Percentiles rank a stretch among this genome's conserved stretches.
Conservation (phyloP, 2,329 filamentous ascomycete genomes). For the Fusarium papillatum region DNA sequence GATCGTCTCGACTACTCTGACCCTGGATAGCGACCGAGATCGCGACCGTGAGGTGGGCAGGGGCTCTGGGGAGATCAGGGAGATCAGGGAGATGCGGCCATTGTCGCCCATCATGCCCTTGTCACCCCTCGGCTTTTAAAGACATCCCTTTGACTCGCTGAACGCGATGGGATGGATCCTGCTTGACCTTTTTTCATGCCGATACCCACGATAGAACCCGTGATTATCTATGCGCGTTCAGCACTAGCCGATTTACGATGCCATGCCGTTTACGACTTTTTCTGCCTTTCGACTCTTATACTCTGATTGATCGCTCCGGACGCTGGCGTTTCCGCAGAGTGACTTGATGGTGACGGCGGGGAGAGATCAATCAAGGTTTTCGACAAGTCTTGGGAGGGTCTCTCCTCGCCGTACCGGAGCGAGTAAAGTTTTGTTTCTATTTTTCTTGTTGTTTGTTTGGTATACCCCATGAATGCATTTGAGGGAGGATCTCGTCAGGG, state of each 20-base stretch:
- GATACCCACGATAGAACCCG: constrained; percentile 22
- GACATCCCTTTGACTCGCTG: constrained; percentile 17
- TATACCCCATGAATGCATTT: constrained; percentile 43
- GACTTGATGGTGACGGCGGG: constrained; percentile 19
- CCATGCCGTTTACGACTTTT: constrained; percentile 51
- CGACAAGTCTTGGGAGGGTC: constrained; percentile 4
- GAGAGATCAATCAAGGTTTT: constrained; percentile 21
- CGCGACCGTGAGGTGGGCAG: constrained; percentile 50
- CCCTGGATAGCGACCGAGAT: constrained; percentile 55
- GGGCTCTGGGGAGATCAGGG: constrained; percentile 58
- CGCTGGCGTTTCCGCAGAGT: constrained; percentile 27
- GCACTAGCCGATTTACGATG: constrained; percentile 47
- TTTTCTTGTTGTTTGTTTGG: constrained; percentile 36
- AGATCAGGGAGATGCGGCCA: constrained; percentile 65
- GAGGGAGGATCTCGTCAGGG: constrained; percentile 30
- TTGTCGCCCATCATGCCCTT: constrained; percentile 77
- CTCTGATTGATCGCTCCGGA: constrained; percentile 27
- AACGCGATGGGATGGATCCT: constrained; percentile 4
- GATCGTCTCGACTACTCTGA: constrained; percentile 60
- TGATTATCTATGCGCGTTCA: constrained; percentile 33
- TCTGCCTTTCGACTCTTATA: constrained; percentile 28
- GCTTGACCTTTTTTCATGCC: constrained; percentile 10
- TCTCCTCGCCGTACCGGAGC: constrained; percentile 18
- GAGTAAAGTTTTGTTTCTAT: constrained; percentile 24
- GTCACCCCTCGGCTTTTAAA: constrained; percentile 71